Evolutionary conservation across 805 yeast genomes (phyloP).

Genomic region (Kodamaea nitidulidarum): DNA sequence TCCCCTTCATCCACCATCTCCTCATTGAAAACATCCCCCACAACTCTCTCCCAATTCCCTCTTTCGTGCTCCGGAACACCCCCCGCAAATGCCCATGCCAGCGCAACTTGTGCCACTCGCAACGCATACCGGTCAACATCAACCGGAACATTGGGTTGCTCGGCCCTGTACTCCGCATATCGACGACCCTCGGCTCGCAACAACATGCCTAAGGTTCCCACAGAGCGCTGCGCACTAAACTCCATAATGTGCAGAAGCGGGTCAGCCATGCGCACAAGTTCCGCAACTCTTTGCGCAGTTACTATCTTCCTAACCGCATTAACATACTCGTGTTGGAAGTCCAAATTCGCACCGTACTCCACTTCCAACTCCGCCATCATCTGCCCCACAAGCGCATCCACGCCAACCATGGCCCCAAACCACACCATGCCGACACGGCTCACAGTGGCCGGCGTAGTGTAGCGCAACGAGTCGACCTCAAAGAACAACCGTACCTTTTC

Average conservation of each 20-base stretch:
- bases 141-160: constrained; percentile 10
- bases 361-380: constrained; percentile 16
- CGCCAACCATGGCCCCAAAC: constrained; percentile 42
- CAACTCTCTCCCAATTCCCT: constrained; percentile 27
- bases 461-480: constrained; percentile 63
- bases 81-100: constrained; percentile 67
- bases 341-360: neutral
- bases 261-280: constrained; percentile 17
- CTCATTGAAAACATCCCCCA: too few relatives aligned
- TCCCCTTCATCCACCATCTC: constrained; percentile 22
- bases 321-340: constrained; percentile 1
- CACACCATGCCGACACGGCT: constrained; percentile 90
- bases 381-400: constrained; percentile 15
- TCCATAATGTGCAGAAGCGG: constrained; percentile 50
- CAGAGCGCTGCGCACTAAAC: constrained; percentile 31
- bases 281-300: neutral
- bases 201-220: constrained; percentile 39
- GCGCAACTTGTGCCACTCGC: constrained; percentile 34
- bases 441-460: constrained; percentile 87
- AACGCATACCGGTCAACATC: constrained; percentile 26
- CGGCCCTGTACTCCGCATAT: constrained; percentile 10
- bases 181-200: constrained; percentile 33
- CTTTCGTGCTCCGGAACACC: constrained; percentile 42
- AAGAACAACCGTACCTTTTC: constrained; percentile 61
- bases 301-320: constrained; percentile 2